Evolutionary conservation across 257 asterid genomes (phyloP), one percentile per base, ranked within the genome.

Genomic region (Coffea eugenioides): DNA sequence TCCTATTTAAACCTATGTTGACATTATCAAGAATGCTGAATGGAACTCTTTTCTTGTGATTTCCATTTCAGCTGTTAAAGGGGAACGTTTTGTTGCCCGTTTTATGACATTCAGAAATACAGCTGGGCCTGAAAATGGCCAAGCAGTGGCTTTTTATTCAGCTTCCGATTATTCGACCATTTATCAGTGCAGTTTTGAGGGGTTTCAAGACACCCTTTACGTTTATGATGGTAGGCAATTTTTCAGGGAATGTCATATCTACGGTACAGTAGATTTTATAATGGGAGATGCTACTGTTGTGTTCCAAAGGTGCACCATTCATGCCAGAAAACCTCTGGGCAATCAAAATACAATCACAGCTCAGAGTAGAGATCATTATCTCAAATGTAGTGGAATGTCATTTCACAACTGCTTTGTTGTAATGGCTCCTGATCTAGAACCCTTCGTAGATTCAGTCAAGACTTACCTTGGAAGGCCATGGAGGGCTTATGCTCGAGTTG

Each of bases 241-340:
- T 84, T 95, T 90, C 71, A 73, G 90, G 43, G 88, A 91, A 15
- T 95, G 99, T 78, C 90, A 92, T 77, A 84, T 95, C 49, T 92
- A 92, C 56, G 99, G 98, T 9, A 95, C 99, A 0, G 93, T 93
- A 0, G 99, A 95, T 83, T 95, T 93, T 82, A 92, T 95, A 10
- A 93, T 95, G 27, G 98, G 99, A 52, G 91, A 93, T 79, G 97
- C 97, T 0, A 97, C 99, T 1, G 99, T 81, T 0, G 98, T 95
- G 2, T 45, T 95, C 23, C 99, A 95, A 62, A 93, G 90, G 69
- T 93, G 99, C 80, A 91, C 90, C 83, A 83, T 95, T 64, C 90
- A 81, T 48, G 81, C 97, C 0, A 76, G 98, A 45, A 76, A 88
- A 75, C 96, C 99, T 12, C 99, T 97, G 9, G 88, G 88, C 79